phyloP scores from a whole-genome alignment of 768 basidiomycete genomes.

The Tylopilus rubrobrunneus region DNA sequence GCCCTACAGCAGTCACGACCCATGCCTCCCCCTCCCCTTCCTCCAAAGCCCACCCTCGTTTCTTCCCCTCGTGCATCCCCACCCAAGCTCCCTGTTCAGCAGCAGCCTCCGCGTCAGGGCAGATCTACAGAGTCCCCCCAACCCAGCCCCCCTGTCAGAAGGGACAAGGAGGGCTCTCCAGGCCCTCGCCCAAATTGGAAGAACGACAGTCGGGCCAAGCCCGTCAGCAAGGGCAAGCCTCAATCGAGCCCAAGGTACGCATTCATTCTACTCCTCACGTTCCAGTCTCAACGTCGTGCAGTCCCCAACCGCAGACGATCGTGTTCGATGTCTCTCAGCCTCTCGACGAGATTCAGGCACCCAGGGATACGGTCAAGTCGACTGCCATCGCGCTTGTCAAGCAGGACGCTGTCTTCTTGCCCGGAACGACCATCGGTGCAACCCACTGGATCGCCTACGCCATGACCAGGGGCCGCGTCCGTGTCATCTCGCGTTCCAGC shows the following conservation, averaged over 20 bases:
- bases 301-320: slow-evolving; percentile 63
- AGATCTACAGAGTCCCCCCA: no score
- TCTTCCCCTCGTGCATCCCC: no score
- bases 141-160: no score
- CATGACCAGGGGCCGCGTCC: slow-evolving; percentile 88
- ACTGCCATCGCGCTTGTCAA: slow-evolving; percentile 87
- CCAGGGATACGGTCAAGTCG: slow-evolving; percentile 73
- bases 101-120: no score
- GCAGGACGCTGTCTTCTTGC: slow-evolving; percentile 79
- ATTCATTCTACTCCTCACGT: not conserved
- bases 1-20: no score
- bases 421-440: slow-evolving; percentile 84
- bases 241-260: slow-evolving; percentile 57
- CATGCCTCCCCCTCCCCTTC: no score
- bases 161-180: no score
- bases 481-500: slow-evolving; percentile 84
- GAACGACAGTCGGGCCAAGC: slow-evolving; percentile 20
- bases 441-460: slow-evolving; percentile 93
- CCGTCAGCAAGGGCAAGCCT: slow-evolving; percentile 39
- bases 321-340: slow-evolving; percentile 73
- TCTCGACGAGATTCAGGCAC: slow-evolving; percentile 70
- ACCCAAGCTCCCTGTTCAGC: no score
- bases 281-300: slow-evolving; percentile 22
- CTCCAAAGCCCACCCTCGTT: no score
- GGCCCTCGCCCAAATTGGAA: no score